A percentile compares a stretch with the other conserved stretches of the same genome.
Conservation (phyloP, 78 protist genomes). For the Creolimax fragrantissima region DNA sequence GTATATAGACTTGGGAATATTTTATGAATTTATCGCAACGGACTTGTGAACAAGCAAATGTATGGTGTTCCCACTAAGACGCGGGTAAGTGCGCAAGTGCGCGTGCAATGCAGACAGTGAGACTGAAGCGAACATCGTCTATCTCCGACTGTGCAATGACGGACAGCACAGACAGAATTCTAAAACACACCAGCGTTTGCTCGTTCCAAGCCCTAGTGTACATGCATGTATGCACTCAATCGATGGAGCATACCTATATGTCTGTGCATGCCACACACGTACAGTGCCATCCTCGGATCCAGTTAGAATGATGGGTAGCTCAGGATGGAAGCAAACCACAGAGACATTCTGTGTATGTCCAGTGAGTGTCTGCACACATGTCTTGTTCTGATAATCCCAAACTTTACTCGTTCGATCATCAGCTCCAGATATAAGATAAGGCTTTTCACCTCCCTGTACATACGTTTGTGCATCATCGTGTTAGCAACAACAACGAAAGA, state of each 20-base stretch:
- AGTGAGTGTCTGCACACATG: constrained; percentile 86
- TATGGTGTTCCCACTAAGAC: background rate
- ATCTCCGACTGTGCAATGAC: no score
- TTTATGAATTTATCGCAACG: background rate
- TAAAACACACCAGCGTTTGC: no score
- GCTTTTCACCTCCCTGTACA: constrained; percentile 90
- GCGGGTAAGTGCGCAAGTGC: no score
- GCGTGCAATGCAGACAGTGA: no score
- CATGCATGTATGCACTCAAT: no score
- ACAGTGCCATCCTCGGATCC: constrained; percentile 40
- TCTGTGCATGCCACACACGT: constrained; percentile 82
- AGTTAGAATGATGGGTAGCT: constrained; percentile 87
- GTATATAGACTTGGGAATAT: no score
- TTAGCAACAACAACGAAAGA: background rate
- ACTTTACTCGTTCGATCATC: constrained; percentile 84
- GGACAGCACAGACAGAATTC: no score
- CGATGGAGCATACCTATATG: no score
- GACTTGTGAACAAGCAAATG: background rate
- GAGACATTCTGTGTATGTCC: constrained; percentile 88
- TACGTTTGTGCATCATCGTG: no score
- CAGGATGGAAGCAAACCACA: constrained; percentile 87
- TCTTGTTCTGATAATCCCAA: constrained; percentile 95
- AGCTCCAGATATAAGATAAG: constrained; percentile 93
- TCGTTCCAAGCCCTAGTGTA: no score
- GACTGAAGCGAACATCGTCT: no score